phyloP scores from a whole-genome alignment of 768 basidiomycete species.

The Mycena vitilis region DNA sequence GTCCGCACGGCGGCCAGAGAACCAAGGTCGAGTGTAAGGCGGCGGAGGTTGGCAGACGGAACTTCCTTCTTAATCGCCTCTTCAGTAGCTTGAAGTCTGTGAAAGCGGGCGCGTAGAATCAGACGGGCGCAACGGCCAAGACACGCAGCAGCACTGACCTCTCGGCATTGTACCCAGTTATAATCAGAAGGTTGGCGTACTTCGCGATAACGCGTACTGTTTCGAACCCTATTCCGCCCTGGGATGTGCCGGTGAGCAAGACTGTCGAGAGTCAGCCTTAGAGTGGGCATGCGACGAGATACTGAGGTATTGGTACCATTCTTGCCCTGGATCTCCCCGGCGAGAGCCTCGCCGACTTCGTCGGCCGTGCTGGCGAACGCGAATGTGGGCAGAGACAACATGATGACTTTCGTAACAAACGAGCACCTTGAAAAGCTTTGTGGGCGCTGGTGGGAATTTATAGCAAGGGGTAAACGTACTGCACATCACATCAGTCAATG shows the following conservation, averaged over 20 bases:
- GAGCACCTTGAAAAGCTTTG: no score
- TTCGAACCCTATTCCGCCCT: conserved; percentile 18
- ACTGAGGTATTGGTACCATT: neutral
- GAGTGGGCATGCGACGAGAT: no score
- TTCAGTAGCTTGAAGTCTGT: conserved; percentile 13
- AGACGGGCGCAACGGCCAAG: no score
- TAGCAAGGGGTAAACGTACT: no score
- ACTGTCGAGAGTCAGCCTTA: conserved; percentile 1
- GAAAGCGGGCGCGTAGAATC: neutral
- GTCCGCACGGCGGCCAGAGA: conserved; percentile 2
- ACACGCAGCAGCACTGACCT: conserved; percentile 1
- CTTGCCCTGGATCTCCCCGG: neutral
- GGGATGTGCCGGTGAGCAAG: conserved; percentile 18
- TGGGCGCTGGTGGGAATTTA: no score
- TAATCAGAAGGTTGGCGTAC: conserved; percentile 18
- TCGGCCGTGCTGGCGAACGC: neutral
- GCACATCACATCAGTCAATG: no score
- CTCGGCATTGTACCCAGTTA: conserved; percentile 18
- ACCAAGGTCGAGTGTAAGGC: conserved; percentile 6
- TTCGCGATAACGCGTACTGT: conserved; percentile 11
- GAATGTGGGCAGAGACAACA: neutral
- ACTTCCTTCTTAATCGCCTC: conserved; percentile 5
- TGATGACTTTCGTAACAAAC: no score
- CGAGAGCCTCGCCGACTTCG: neutral
- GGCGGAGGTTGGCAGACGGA: conserved; percentile 9